Base-by-base conservation (phyloP, 2,329 filamentous ascomycete genomes). In the Microdochium bolleyi region DNA sequence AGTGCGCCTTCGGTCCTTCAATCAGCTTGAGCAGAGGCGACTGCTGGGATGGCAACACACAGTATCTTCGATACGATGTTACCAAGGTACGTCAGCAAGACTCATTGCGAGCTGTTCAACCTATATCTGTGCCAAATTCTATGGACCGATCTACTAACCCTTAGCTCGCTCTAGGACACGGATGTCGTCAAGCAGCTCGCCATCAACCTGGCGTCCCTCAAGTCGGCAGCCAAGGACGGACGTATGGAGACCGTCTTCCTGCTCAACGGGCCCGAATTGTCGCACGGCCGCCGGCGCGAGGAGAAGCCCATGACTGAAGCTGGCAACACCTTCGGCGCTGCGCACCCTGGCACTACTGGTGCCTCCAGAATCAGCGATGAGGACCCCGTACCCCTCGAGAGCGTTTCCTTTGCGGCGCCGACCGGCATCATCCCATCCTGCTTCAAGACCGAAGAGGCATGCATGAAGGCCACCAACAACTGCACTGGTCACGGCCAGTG, bases 401-500 rank as follows among this genome's bases (percentile, higher is more conserved):
- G 70, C 50, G 63, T 65, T 41, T 59, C 64, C 30, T 58, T 58
- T 16, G 61, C 57, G 19, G 57, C 60, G 51, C 54, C 70, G 54
- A 63, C 69, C 55, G 61, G 69, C 37, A 58, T 75, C 24, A 76
- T 92, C 49, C 86, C 88, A 7, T 71, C 82, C 48, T 97, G 92
- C 78, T 92, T 95, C 75, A 67, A 75, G 51, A 85, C 84, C 2
- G 71, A 83, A 60, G 82, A 84, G 41, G 74, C 79, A 53, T 97
- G 92, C 72, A 72, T 79, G 50, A 76, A 77, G 53, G 75, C 73
- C 41, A 99, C 94, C 2, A 79, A 83, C 61, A 83, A 83, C 65
- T 99, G 94, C 78, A 89, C 87, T 14, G 84, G 87, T 52, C 91
- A 94, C 69, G 94, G 94, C 49, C 64, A 70, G 25, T 97, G 94